Percentiles rank a stretch among this genome's conserved stretches.
phyloP scores from a whole-genome alignment of 208 protist species.

The Trypanosoma caninum region DNA sequence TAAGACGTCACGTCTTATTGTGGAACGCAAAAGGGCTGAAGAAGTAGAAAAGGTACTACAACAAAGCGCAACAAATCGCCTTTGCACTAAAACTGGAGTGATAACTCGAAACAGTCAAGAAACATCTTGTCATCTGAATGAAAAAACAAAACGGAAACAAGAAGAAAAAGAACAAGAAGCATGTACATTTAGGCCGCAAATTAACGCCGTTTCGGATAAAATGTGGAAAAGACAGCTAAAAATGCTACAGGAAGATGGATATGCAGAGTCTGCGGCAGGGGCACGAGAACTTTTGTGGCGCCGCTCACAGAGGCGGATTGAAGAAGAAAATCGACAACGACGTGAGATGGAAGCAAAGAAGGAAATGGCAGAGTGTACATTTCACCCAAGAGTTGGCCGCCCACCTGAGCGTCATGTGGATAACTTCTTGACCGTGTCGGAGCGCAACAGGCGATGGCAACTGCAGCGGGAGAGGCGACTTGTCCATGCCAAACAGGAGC shows the following conservation, averaged over 20 bases:
- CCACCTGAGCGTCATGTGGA: conserved; percentile 35
- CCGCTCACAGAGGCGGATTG: conserved; percentile 42
- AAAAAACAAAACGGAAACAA: conserved; percentile 18
- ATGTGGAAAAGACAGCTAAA: conserved; percentile 53
- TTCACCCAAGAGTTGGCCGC: conserved; percentile 53
- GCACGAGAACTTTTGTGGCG: conserved; percentile 62
- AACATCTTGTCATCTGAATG: not conserved
- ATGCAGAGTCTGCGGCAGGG: conserved; percentile 31
- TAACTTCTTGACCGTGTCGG: conserved; percentile 29
- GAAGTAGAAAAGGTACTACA: not conserved
- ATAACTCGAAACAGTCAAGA: not conserved
- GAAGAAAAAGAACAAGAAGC: conserved; percentile 26
- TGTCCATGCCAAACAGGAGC: conserved; percentile 32
- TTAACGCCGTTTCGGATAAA: conserved; percentile 38
- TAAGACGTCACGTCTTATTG: conserved; percentile 41
- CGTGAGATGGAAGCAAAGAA: conserved; percentile 26
- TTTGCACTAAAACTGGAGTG: conserved; percentile 1
- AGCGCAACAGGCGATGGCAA: conserved; percentile 31
- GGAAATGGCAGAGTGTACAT: conserved; percentile 58
- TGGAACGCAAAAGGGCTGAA: conserved; percentile 36
- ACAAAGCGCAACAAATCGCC: conserved; percentile 4
- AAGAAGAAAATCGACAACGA: conserved; percentile 28
- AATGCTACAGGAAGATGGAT: conserved; percentile 37
- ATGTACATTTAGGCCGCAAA: conserved; percentile 46
- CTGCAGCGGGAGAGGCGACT: conserved; percentile 49